phyloP scores from a whole-genome alignment of 2,329 filamentous ascomycete genomes.

The Lecanosticta acicola region DNA sequence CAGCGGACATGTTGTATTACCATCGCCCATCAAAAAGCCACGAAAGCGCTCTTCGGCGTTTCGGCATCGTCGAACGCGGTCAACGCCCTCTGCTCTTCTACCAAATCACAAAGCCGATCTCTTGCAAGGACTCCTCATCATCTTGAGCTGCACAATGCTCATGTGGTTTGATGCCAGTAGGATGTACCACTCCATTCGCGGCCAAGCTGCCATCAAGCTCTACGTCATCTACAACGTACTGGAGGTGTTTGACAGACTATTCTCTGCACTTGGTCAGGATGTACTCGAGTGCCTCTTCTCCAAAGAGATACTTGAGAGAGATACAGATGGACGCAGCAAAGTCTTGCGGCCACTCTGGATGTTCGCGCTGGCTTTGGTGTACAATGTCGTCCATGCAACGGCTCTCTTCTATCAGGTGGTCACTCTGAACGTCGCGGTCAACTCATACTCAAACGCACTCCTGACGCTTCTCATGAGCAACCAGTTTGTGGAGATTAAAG shows the following conservation, averaged over 20 bases:
- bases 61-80: slow-evolving; percentile 70
- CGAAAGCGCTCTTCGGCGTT: slow-evolving; percentile 32
- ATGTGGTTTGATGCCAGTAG: slow-evolving; percentile 91
- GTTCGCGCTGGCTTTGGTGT: slow-evolving; percentile 78
- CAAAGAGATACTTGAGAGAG: slow-evolving; percentile 81
- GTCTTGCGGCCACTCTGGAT: slow-evolving; percentile 82
- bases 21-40: slow-evolving; percentile 11
- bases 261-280: slow-evolving; percentile 90
- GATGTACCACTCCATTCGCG: slow-evolving; percentile 97
- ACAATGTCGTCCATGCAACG: slow-evolving; percentile 82
- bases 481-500: slow-evolving; percentile 98
- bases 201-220: slow-evolving; percentile 93
- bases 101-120: slow-evolving; percentile 93
- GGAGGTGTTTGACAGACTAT: slow-evolving; percentile 82
- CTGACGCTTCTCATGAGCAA: slow-evolving; percentile 90
- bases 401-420: slow-evolving; percentile 96
- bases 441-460: slow-evolving; percentile 94
- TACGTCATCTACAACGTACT: slow-evolving; percentile 99
- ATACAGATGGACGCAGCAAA: slow-evolving; percentile 83
- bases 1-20: slow-evolving; percentile 10
- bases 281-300: slow-evolving; percentile 95
- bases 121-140: slow-evolving; percentile 80
- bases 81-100: slow-evolving; percentile 75
- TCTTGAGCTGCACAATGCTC: slow-evolving; percentile 75
- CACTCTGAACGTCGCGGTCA: slow-evolving; percentile 94